Conservation (phyloP, 2,329 filamentous ascomycete species). For the Ophiosphaerella herpotricha region DNA sequence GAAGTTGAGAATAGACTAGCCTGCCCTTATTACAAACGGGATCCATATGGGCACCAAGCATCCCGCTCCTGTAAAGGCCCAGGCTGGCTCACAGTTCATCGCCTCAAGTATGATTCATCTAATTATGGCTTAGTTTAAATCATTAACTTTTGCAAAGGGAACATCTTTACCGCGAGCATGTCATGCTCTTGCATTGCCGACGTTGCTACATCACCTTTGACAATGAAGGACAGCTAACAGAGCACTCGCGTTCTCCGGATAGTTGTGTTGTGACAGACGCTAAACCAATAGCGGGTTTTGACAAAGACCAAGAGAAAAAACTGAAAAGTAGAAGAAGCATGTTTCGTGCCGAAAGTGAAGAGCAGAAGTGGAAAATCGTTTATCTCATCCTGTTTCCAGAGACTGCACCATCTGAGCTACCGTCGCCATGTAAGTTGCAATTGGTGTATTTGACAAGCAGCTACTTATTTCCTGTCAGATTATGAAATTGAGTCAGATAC, state of each 20-base stretch:
- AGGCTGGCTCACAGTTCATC: neutral
- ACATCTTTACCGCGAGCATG: conserved; percentile 9
- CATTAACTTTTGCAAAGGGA: neutral
- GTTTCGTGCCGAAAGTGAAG: conserved; percentile 11
- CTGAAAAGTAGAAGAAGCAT: conserved; percentile 7
- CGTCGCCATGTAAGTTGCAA: conserved; percentile 5
- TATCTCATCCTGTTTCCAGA: conserved; percentile 11
- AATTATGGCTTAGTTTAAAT: neutral
- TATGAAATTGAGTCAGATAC: neutral
- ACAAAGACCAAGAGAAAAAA: conserved; percentile 5
- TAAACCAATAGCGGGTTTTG: conserved; percentile 2
- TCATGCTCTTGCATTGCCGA: conserved; percentile 3
- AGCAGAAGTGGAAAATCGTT: conserved; percentile 13
- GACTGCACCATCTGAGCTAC: conserved; percentile 1
- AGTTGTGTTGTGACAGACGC: neutral
- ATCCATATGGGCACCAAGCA: neutral
- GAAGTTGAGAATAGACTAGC: neutral
- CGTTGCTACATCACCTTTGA: conserved; percentile 6
- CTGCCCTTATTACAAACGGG: neutral
- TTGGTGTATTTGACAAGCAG: neutral
- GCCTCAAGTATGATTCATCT: neutral
- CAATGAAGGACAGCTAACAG: conserved; percentile 1
- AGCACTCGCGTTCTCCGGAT: conserved; percentile 1
- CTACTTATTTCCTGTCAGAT: neutral
- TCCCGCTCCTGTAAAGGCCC: neutral